A percentile compares a stretch with the other conserved stretches of the same genome.
These are phyloP conservation scores for Xerocomus nothofagi DNA, from an alignment of 1,284 basidiomycete species.

Conservation along the genomic window DNA sequence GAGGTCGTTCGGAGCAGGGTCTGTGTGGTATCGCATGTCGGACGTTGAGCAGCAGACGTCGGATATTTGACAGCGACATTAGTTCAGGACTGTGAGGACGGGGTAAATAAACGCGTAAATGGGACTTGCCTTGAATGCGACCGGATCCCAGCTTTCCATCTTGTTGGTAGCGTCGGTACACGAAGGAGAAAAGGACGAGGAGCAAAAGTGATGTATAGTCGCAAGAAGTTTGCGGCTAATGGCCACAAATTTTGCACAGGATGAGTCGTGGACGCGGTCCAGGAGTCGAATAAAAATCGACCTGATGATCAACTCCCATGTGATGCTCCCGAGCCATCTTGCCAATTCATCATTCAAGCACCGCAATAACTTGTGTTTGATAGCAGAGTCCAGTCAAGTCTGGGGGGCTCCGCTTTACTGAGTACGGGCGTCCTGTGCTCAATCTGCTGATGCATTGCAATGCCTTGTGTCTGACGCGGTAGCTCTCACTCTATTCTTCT, in stretches of 20 bases:
- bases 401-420: no score
- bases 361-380: no score
- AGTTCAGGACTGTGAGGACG: neutral
- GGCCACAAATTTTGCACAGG: constrained; percentile 1
- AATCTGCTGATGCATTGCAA: no score
- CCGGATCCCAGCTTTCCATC: constrained; percentile 44
- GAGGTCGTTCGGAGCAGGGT: constrained; percentile 61
- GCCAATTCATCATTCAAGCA: no score
- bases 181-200: neutral
- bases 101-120: neutral
- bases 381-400: no score
- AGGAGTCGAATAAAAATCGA: no score
- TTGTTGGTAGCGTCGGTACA: constrained; percentile 3
- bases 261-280: constrained; percentile 7
- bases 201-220: neutral
- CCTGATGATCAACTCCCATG: no score
- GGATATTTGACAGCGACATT: neutral
- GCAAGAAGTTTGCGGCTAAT: no score
- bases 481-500: no score
- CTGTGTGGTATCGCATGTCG: constrained; percentile 38
- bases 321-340: no score
- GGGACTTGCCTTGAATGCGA: constrained; percentile 49
- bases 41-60: neutral
- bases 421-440: no score
- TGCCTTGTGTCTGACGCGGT: no score